These are phyloP conservation scores for Cajanus cajan DNA, from an alignment of 306 rosid species.

Conservation along the genomic window DNA sequence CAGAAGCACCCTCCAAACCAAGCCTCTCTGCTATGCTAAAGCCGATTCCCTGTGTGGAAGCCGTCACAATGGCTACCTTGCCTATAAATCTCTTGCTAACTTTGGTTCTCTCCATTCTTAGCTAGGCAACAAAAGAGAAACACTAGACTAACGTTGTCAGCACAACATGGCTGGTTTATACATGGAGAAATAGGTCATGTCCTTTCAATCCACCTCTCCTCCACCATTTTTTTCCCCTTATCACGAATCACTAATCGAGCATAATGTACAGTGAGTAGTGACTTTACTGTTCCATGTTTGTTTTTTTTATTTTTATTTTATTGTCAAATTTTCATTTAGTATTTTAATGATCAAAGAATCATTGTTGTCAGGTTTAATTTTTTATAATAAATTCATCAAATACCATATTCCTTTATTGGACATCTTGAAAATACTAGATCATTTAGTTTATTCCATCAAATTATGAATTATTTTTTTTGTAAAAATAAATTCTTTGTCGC, in stretches of 20 bases:
- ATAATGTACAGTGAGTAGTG: background rate
- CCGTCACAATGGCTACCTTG: conserved; percentile 83
- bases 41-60: conserved; percentile 95
- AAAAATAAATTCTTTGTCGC: no score
- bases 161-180: background rate
- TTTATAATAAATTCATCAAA: no score
- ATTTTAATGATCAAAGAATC: no score
- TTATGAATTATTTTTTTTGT: no score
- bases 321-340: no score
- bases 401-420: no score
- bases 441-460: no score
- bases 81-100: conserved; percentile 59
- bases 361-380: no score
- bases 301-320: no score
- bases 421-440: no score
- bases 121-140: background rate
- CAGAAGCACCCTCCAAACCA: conserved; percentile 87
- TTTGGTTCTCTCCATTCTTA: conserved; percentile 43
- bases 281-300: background rate
- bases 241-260: background rate
- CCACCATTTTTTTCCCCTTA: background rate
- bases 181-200: background rate
- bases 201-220: background rate
- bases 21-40: conserved; percentile 77
- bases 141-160: background rate